These are phyloP conservation scores for Lactarius indigo DNA, from an alignment of 768 basidiomycete genomes.

Conservation along the genomic window DNA sequence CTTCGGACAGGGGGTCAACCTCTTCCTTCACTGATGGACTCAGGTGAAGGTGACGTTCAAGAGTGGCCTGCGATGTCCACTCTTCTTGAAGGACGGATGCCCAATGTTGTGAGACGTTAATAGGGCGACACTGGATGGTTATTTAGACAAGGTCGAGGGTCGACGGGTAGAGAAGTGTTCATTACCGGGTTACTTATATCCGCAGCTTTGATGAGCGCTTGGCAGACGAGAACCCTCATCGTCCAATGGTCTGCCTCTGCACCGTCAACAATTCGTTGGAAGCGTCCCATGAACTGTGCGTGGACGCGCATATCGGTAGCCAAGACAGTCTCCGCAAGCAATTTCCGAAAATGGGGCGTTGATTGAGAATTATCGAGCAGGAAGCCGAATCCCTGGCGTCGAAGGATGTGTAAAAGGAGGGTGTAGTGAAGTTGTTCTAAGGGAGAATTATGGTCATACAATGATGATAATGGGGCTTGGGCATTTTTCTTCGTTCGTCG, in stretches of 20 bases:
- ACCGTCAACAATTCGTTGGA: slow-evolving; percentile 48
- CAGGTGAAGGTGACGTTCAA: slow-evolving; percentile 76
- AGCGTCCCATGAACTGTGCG: slow-evolving; percentile 71
- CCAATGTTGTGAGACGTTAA: slow-evolving; percentile 91
- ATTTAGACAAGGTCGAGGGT: slow-evolving; percentile 1
- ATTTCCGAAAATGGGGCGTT: slow-evolving; percentile 57
- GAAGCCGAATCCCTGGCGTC: slow-evolving; percentile 69
- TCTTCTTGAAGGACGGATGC: slow-evolving; percentile 83
- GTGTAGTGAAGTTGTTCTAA: slow-evolving; percentile 91
- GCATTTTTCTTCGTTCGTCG: slow-evolving; percentile 76
- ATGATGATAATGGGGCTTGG: slow-evolving; percentile 76
- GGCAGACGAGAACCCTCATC: slow-evolving; percentile 69
- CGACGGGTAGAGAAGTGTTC: slow-evolving; percentile 23
- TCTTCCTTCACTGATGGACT: slow-evolving; percentile 51
- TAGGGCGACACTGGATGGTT: slow-evolving; percentile 73
- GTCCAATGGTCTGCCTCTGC: slow-evolving; percentile 37
- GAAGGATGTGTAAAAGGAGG: slow-evolving; percentile 75
- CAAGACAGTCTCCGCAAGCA: slow-evolving; percentile 78
- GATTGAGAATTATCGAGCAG: slow-evolving; percentile 55
- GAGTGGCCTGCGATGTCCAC: slow-evolving; percentile 85
- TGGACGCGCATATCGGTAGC: slow-evolving; percentile 97
- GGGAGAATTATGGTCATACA: slow-evolving; percentile 87
- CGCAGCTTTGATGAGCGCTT: slow-evolving; percentile 93
- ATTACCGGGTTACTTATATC: slow-evolving; percentile 98
- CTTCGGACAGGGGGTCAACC: slow-evolving; percentile 58